phyloP scores from a whole-genome alignment of 208 protist species.

The Crithidia sp. region DNA sequence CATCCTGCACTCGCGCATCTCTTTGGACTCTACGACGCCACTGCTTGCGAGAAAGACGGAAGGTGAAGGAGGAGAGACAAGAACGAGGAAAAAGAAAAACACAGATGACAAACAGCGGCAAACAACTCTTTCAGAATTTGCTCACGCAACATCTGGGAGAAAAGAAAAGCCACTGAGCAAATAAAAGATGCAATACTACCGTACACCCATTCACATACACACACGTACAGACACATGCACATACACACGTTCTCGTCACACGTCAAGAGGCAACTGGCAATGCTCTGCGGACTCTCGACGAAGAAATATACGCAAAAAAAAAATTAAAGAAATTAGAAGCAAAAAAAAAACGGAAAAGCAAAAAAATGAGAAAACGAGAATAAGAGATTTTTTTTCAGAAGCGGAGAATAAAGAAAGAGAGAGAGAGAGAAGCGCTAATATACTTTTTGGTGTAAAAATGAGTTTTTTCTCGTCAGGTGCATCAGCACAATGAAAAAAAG shows the following conservation, averaged over 20 bases:
- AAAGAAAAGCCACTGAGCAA: not conserved
- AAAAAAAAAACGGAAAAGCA: conserved; percentile 2
- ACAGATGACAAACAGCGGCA: no score
- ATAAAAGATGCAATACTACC: not conserved
- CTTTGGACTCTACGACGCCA: no score
- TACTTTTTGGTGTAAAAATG: not conserved
- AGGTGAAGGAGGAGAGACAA: no score
- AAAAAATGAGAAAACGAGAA: not conserved
- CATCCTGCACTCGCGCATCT: no score
- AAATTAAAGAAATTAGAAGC: not conserved
- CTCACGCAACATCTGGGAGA: no score
- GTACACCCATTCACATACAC: not conserved
- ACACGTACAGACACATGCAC: not conserved
- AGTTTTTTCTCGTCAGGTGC: no score
- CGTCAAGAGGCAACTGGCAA: no score
- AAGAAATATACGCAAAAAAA: not conserved
- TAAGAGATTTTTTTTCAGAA: not conserved
- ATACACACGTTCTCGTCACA: not conserved
- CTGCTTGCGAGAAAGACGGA: no score
- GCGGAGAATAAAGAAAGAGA: no score
- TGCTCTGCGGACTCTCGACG: not conserved
- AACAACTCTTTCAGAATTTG: no score
- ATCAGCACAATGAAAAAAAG: not conserved
- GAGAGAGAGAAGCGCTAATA: no score
- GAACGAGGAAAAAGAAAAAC: no score